Conservation (phyloP, 768 basidiomycete species). For the Lentinula guzmanii region DNA sequence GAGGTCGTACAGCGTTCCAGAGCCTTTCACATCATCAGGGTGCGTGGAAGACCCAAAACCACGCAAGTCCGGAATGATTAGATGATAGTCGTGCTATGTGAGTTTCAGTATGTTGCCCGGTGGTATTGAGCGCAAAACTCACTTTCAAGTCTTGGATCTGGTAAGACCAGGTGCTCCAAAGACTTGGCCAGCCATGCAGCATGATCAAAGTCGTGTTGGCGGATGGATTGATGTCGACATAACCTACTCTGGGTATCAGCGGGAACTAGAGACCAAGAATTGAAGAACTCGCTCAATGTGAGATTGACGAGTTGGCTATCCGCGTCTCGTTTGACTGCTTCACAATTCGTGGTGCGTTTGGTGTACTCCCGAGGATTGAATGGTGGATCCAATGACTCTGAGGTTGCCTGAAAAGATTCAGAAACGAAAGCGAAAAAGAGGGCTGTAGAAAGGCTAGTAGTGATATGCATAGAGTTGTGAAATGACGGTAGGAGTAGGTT, state of each 20-base stretch:
- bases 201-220: conserved; percentile 51
- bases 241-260: conserved; percentile 32
- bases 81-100: conserved; percentile 49
- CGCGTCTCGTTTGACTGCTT: conserved; percentile 32
- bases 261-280: not conserved
- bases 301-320: conserved; percentile 29
- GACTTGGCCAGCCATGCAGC: conserved; percentile 76
- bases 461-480: not conserved
- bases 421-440: not conserved
- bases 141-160: conserved; percentile 68
- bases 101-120: not conserved
- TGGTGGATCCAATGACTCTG: not conserved
- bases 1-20: conserved; percentile 55
- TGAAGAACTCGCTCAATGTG: conserved; percentile 34
- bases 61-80: conserved; percentile 59
- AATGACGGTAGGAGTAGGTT: not conserved
- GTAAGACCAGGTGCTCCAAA: conserved; percentile 71
- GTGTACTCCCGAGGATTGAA: conserved; percentile 35
- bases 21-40: conserved; percentile 54
- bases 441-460: not conserved
- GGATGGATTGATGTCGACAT: conserved; percentile 55
- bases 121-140: not conserved
- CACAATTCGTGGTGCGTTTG: conserved; percentile 30
- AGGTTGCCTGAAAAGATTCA: not conserved
- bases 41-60: conserved; percentile 68